phyloP scores from a whole-genome alignment of 768 basidiomycete genomes.

The Hericium erinaceus region DNA sequence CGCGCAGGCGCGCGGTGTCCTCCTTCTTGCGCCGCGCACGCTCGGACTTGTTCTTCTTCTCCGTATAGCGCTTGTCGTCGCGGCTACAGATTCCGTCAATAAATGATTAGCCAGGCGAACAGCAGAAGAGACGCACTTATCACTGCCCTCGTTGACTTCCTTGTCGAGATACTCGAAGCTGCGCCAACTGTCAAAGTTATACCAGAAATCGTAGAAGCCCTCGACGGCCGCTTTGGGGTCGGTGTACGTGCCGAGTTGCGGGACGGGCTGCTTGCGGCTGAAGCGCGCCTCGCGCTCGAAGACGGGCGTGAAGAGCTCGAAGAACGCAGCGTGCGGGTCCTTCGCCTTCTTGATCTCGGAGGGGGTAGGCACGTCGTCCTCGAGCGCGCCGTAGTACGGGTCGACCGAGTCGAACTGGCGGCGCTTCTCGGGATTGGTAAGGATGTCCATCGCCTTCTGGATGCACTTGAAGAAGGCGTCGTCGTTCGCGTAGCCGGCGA shows the following conservation, averaged over 20 bases:
- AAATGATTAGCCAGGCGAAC: not conserved
- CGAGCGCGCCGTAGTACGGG: constrained; percentile 59
- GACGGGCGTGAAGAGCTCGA: constrained; percentile 65
- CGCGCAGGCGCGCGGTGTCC: constrained; percentile 83
- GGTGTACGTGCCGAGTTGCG: constrained; percentile 60
- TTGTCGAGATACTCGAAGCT: constrained; percentile 98
- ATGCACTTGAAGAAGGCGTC: constrained; percentile 99
- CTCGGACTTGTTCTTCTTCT: constrained; percentile 99
- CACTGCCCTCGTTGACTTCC: constrained; percentile 96
- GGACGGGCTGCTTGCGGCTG: constrained; percentile 78
- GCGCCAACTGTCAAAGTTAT: constrained; percentile 98
- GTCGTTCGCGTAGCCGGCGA: constrained; percentile 78
- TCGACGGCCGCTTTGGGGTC: constrained; percentile 79
- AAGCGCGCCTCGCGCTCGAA: constrained; percentile 92
- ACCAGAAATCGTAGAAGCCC: constrained; percentile 98
- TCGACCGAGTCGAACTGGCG: constrained; percentile 97
- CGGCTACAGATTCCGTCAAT: constrained; percentile 41
- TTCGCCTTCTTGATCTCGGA: constrained; percentile 42
- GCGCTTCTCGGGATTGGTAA: constrained; percentile 77
- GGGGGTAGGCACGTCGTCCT: constrained; percentile 68
- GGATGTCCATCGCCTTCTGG: constrained; percentile 93
- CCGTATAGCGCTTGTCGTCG: constrained; percentile 97
- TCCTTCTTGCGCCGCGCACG: constrained; percentile 96
- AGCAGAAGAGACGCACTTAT: constrained; percentile 49
- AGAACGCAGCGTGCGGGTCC: constrained; percentile 54